phyloP scores from a whole-genome alignment of 352 stramenopile species.

The Pythium insidiosum region DNA sequence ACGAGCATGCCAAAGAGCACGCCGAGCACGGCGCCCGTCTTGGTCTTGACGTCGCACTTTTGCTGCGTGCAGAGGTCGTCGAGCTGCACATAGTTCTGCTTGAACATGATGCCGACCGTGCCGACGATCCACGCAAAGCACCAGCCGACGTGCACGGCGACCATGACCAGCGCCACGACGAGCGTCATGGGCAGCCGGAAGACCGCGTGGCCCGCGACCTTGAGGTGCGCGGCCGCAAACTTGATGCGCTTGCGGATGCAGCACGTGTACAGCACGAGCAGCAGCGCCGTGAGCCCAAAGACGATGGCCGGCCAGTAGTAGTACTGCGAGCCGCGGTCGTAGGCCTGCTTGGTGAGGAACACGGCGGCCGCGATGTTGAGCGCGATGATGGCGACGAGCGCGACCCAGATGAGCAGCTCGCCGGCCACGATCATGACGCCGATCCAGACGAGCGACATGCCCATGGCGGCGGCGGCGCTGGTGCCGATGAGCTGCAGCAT shows the following conservation, averaged over 20 bases:
- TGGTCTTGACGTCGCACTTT: slow-evolving; percentile 39
- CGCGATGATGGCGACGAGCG: slow-evolving; percentile 33
- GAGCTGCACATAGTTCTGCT: slow-evolving; percentile 61
- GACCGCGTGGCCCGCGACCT: slow-evolving; percentile 82
- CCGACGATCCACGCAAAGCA: slow-evolving; percentile 79
- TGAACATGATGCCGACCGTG: slow-evolving; percentile 75
- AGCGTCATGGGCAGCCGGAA: slow-evolving; percentile 82
- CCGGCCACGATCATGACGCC: slow-evolving; percentile 48
- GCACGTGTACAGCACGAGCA: slow-evolving; percentile 47
- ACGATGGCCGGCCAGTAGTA: slow-evolving; percentile 62
- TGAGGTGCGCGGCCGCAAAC: slow-evolving; percentile 89
- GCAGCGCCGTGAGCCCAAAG: slow-evolving; percentile 21
- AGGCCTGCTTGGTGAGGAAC: slow-evolving; percentile 61
- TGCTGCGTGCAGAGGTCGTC: slow-evolving; percentile 32
- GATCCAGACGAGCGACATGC: slow-evolving; percentile 71
- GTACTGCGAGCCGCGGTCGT: slow-evolving; percentile 36
- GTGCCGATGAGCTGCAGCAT: slow-evolving; percentile 46
- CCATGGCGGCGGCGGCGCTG: slow-evolving; percentile 44
- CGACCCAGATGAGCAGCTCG: slow-evolving; percentile 41
- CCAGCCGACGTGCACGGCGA: slow-evolving; percentile 85
- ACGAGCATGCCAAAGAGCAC: slow-evolving; percentile 85
- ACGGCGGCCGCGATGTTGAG: slow-evolving; percentile 47
- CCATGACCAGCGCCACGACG: slow-evolving; percentile 69
- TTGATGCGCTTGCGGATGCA: slow-evolving; percentile 84
- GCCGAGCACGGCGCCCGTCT: slow-evolving; percentile 39